These are phyloP conservation scores for Daldinia bambusicola DNA, from an alignment of 495 filamentous ascomycete species.

Conservation along the genomic window DNA sequence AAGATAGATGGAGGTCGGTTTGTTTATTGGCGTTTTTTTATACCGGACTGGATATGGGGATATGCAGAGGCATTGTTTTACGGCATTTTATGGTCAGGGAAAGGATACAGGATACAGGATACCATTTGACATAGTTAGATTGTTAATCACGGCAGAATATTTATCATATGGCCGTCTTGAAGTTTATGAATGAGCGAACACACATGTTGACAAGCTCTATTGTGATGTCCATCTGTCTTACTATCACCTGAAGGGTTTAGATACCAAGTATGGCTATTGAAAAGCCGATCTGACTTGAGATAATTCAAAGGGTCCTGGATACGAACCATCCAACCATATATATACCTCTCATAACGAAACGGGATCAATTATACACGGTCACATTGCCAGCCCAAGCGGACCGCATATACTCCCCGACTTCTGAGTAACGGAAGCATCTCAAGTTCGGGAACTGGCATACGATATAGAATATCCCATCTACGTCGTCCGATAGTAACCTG, in stretches of 20 bases:
- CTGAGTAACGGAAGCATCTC: not conserved
- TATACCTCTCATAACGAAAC: too few species aligned
- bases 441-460: not conserved
- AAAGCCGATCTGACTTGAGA: too few species aligned
- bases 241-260: too few species aligned
- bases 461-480: not conserved
- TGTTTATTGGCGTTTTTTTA: conserved; percentile 22
- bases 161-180: not conserved
- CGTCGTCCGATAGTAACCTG: not conserved
- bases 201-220: not conserved
- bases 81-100: not conserved
- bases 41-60: not conserved
- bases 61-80: not conserved
- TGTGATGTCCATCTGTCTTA: not conserved
- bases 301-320: too few species aligned
- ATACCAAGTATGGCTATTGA: too few species aligned
- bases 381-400: not conserved
- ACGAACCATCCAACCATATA: too few species aligned
- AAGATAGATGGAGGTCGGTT: not conserved
- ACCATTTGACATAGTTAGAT: conserved; percentile 13
- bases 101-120: not conserved
- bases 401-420: not conserved
- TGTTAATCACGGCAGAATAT: not conserved
- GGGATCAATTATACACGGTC: too few species aligned
- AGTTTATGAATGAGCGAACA: not conserved